Evolutionary conservation across 1,284 basidiomycete species (phyloP), one percentile per base, ranked within the genome.

Genomic region (Rhodofomes roseus): DNA sequence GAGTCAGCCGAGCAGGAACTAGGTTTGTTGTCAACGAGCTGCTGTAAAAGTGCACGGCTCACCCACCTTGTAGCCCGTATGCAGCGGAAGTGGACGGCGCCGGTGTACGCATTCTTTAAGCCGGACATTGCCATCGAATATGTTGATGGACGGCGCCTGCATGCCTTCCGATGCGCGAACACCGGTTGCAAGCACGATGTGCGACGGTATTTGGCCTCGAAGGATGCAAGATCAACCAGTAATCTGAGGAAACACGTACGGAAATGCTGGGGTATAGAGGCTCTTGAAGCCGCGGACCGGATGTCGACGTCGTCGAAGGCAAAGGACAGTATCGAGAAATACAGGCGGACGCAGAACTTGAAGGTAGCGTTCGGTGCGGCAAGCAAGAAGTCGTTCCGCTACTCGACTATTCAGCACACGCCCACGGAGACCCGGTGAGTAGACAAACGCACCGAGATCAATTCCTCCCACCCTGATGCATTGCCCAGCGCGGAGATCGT

Each of bases 181-280:
- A 51, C 16, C 6, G 27, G 8, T 6, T 51, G 25, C 20, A 34
- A 22, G 27, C 8, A 51, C 7, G 23, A 7, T 14, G 31, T 51
- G 2, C 4, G 48, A n/a, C 25, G 27, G 16, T 51, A 51, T 29
- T 14, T 51, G 6, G 16, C 50, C 18, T 9, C 18, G 8, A 51
- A 51, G 25, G 48, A 51, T 51, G 18, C 31, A 14, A 29, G 8
- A 22, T 60, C 60, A n/a, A 63, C 62, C 8, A 50, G 58, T 43
- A 63, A 65, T 39, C 46, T 62, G 8, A 36, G 25, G 12, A 51
- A 60, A 6, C 60, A 63, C 39, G 44, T 60, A n/a, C 14, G 25
- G 4, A 22, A 11, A 4, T 63, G 60, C 54, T 36, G 25, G 12
- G 23, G 20, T 2, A 14, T 52, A n/a, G 20, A 40, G 23, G 43